Evolutionary conservation across 75 land plant species (phyloP), one percentile per base, ranked within the genome.

Genomic region (Cunninghamia lanceolata): DNA sequence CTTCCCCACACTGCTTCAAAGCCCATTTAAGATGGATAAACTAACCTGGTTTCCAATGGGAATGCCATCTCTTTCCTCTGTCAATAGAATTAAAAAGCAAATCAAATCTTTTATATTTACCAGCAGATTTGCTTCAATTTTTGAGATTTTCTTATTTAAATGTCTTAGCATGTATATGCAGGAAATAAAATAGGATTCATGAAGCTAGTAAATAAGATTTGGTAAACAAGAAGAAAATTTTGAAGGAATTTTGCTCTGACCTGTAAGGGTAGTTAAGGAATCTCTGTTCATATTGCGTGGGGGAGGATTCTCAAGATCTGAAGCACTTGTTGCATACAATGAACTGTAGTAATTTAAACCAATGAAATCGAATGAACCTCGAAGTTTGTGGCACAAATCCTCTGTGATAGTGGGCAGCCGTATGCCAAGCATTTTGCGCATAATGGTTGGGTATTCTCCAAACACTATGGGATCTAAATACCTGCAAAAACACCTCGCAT

Each of bases 341-440:
- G 93, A 28, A 15, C 87, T 88, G 68, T 93, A 93, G 54, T 93
- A 91, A 68, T 93, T 93, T n/a, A 93, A 46, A 30, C 94, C 94
- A 74, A 93, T 87, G 50, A 93, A 93, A 71, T 93, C 93, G 28
- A 85, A 75, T 11, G 91, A 88, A 16, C 87, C 53, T 35, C 77
- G 52, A 32, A 93, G 43, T 8, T 53, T 86, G 17, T 35, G 40
- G 34, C 84, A 59, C 82, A 91, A 82, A 16, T 87, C 77, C 9
- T 42, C 14, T 11, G 88, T 35, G 21, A 89, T 84, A 39, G 50
- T 78, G 36, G 93, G 93, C 19, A 92, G 39, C 10, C 86, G 90
- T 17, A 80, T 35, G 1, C 89, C 85, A 30, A 92, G 39, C 6
- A 84, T 0, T 39, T 68, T n/a, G 3, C 86, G 70, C 92, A 92